phyloP scores from a whole-genome alignment of 2,329 filamentous ascomycete species.

The Pseudonectria buxi region DNA sequence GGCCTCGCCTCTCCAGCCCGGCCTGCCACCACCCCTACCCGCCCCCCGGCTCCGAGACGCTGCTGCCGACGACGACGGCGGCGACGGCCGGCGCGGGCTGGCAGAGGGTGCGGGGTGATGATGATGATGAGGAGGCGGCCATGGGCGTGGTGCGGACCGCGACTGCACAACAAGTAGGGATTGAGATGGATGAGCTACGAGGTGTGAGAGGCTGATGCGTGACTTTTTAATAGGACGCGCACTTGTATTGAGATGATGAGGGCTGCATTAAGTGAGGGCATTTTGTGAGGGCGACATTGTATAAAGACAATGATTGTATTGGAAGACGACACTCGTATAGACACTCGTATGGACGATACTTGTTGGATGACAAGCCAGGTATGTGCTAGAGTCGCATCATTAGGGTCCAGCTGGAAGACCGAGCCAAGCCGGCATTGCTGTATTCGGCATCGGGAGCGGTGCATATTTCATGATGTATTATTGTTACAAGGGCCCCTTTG shows the following conservation, averaged over 20 bases:
- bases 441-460: background rate
- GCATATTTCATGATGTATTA: slow-evolving; percentile 23
- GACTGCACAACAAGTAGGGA: slow-evolving; percentile 28
- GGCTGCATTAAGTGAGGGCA: too few species aligned
- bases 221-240: slow-evolving; percentile 17
- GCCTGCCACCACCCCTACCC: slow-evolving; percentile 54
- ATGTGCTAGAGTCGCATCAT: too few species aligned
- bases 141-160: too few species aligned
- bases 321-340: too few species aligned
- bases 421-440: too few species aligned
- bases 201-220: slow-evolving; percentile 19
- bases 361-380: too few species aligned
- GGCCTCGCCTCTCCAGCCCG: slow-evolving; percentile 46
- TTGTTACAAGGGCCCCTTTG: slow-evolving; percentile 19
- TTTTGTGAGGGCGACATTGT: too few species aligned
- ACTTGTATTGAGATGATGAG: slow-evolving; percentile 7
- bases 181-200: slow-evolving; percentile 27
- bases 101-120: slow-evolving; percentile 46
- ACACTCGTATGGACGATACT: too few species aligned
- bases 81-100: slow-evolving; percentile 22
- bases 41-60: slow-evolving; percentile 32
- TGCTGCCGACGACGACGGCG: slow-evolving; percentile 11
- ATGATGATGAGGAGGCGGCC: slow-evolving; percentile 34
- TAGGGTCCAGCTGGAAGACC: too few species aligned
- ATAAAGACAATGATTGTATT: too few species aligned